Conservation (phyloP, 2,329 filamentous ascomycete genomes). For the Trichoderma afroharzianum region DNA sequence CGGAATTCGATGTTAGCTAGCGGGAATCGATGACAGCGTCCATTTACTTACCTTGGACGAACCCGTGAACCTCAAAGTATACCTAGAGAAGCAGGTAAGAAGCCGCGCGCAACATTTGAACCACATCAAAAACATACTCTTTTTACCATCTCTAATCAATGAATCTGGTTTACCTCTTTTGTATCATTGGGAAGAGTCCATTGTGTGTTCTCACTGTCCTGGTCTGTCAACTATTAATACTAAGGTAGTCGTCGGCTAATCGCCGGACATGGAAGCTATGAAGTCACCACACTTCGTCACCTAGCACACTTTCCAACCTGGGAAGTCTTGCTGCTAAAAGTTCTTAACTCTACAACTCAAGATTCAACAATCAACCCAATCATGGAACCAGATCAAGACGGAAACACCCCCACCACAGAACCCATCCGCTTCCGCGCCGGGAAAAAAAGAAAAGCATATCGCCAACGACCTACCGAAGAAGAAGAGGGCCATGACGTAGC, state of each 20-base stretch:
- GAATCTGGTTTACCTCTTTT: background rate
- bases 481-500: background rate
- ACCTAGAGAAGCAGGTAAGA: constrained; percentile 38
- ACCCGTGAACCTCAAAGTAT: constrained; percentile 59
- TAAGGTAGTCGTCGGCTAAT: constrained; percentile 10
- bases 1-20: constrained; percentile 27
- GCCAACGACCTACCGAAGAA: constrained; percentile 41
- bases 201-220: background rate
- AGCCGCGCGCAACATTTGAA: background rate
- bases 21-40: background rate
- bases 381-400: constrained; percentile 26
- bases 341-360: background rate
- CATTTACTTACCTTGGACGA: constrained; percentile 58
- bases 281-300: constrained; percentile 14
- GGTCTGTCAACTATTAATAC: background rate
- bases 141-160: constrained; percentile 28
- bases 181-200: background rate
- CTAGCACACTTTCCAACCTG: background rate
- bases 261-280: background rate
- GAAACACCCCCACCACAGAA: constrained; percentile 18
- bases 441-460: constrained; percentile 59
- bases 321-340: background rate
- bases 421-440: constrained; percentile 51
- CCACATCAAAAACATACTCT: constrained; percentile 27
- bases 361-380: background rate